Evolutionary conservation across 805 yeast species (phyloP).

Genomic region (Wickerhamomyces alni): DNA sequence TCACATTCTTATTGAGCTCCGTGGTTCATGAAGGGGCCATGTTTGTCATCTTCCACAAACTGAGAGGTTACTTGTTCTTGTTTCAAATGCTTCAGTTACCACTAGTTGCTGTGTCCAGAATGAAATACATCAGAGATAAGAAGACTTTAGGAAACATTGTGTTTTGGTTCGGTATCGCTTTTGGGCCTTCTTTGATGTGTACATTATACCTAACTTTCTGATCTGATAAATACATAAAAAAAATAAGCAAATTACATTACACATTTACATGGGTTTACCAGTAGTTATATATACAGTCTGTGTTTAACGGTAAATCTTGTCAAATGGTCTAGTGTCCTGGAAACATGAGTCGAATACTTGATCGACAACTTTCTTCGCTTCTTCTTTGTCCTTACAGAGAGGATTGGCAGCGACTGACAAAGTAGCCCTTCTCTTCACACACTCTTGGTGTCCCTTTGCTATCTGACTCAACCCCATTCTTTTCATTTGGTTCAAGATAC

Average conservation of each 20-base stretch:
- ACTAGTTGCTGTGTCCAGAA: conserved; percentile 55
- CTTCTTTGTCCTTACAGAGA: conserved; percentile 60
- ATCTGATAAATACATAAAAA: neutral
- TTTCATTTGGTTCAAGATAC: conserved; percentile 71
- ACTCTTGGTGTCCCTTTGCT: conserved; percentile 81
- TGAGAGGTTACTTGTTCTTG: conserved; percentile 73
- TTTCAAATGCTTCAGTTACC: conserved; percentile 90
- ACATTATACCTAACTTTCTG: conserved; percentile 74
- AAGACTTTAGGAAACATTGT: conserved; percentile 68
- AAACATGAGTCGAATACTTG: conserved; percentile 92
- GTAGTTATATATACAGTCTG: too few species aligned
- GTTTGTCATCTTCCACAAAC: conserved; percentile 75
- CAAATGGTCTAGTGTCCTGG: conserved; percentile 93
- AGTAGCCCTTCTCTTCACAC: conserved; percentile 85
- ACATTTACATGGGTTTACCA: too few species aligned
- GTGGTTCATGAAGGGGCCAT: conserved; percentile 87
- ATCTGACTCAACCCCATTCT: conserved; percentile 47
- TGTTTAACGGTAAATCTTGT: conserved; percentile 73
- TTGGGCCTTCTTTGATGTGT: conserved; percentile 87
- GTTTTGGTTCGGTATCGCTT: conserved; percentile 88
- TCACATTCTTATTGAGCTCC: conserved; percentile 77
- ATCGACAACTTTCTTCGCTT: conserved; percentile 75
- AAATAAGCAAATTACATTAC: too few species aligned
- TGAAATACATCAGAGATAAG: conserved; percentile 48
- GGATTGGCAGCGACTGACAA: conserved; percentile 86